phyloP scores from a whole-genome alignment of 805 yeast genomes.

The Wickerhamiella kurtzmanii region DNA sequence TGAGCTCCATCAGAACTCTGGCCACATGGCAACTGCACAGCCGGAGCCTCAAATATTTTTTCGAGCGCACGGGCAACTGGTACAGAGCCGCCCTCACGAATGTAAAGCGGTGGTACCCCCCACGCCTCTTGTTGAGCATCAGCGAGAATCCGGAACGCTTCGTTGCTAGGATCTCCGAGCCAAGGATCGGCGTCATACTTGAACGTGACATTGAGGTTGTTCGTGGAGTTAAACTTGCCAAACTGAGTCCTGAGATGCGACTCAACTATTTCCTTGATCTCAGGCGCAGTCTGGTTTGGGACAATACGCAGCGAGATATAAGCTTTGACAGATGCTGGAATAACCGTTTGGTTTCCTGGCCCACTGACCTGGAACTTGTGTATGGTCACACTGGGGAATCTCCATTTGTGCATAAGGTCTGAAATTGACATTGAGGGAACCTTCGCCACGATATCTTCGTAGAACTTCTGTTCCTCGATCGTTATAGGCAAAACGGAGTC shows the following conservation, averaged over 20 bases:
- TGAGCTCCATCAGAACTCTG: constrained; percentile 93
- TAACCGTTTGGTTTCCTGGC: constrained; percentile 78
- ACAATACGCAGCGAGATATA: constrained; percentile 74
- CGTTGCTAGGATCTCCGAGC: constrained; percentile 76
- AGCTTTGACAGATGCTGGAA: constrained; percentile 69
- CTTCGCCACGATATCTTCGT: constrained; percentile 43
- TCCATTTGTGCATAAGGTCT: constrained; percentile 69
- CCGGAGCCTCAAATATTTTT: constrained; percentile 69
- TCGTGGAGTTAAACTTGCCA: constrained; percentile 39
- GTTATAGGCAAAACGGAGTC: constrained; percentile 49
- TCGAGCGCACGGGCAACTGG: constrained; percentile 82
- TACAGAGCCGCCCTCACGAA: constrained; percentile 94
- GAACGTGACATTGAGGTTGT: constrained; percentile 45
- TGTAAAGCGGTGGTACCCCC: constrained; percentile 69
- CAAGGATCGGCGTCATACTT: constrained; percentile 90
- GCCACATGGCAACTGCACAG: constrained; percentile 93
- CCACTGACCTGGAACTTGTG: constrained; percentile 81
- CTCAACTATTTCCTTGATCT: constrained; percentile 39
- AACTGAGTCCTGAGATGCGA: constrained; percentile 38
- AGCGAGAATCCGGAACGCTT: constrained; percentile 54
- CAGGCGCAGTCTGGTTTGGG: constrained; percentile 65
- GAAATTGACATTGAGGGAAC: constrained; percentile 25
- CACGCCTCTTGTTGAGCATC: constrained; percentile 55
- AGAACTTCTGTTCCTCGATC: constrained; percentile 44
- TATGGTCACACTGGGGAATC: constrained; percentile 76